Evolutionary conservation across 2,329 filamentous ascomycete species (phyloP).

Genomic region (Colletotrichum limetticola): DNA sequence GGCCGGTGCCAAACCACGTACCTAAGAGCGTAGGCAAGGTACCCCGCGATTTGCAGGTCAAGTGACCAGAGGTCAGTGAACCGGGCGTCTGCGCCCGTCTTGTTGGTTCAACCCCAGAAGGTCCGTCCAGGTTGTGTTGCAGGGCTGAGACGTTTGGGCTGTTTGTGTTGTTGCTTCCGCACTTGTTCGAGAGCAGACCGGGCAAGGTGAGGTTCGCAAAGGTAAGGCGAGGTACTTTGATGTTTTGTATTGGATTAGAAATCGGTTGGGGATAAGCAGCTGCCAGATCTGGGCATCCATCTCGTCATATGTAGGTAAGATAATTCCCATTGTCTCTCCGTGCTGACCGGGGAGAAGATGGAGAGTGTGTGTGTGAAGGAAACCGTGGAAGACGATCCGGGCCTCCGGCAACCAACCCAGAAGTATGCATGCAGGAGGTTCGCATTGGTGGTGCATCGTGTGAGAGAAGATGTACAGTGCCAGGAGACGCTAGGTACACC

Average conservation of each 20-base stretch:
- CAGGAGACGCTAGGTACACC: slow-evolving; percentile 1
- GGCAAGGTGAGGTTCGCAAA: no score
- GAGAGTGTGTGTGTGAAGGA: neutral
- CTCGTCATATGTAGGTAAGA: slow-evolving; percentile 19
- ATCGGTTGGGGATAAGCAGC: neutral
- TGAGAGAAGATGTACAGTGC: neutral
- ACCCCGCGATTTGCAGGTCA: slow-evolving; percentile 23
- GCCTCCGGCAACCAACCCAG: slow-evolving; percentile 11
- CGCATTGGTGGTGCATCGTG: neutral
- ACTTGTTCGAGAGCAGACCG: neutral
- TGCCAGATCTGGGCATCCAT: neutral
- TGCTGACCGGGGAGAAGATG: neutral
- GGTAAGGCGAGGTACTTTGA: neutral
- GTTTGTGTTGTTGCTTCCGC: neutral
- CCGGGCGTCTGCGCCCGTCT: neutral
- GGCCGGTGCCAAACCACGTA: slow-evolving; percentile 13
- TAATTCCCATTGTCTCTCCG: neutral
- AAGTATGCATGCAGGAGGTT: slow-evolving; percentile 17
- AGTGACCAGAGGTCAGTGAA: slow-evolving; percentile 15
- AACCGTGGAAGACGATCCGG: slow-evolving; percentile 27
- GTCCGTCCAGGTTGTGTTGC: neutral
- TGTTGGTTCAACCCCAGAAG: neutral
- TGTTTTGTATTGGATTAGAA: neutral
- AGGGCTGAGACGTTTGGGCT: neutral
- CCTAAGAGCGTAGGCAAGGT: neutral